A percentile compares a stretch with the other conserved stretches of the same genome.
Conservation (phyloP, 371 early-diverging fungal genomes). For the Apophysomyces trapeziformis region DNA sequence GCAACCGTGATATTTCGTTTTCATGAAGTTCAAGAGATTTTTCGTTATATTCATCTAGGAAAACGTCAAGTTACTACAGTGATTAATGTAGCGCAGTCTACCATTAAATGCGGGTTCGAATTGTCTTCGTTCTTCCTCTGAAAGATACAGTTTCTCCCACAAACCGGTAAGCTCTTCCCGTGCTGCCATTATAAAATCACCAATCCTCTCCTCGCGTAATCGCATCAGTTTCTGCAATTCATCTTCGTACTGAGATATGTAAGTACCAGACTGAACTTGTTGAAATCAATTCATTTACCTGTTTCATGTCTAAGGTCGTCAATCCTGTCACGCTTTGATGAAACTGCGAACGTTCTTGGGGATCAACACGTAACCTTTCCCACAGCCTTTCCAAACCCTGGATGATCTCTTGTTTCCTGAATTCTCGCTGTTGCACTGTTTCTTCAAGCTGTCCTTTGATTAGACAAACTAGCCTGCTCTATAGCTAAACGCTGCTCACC, state of each 20-base stretch:
- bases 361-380: constrained; percentile 37
- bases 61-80: background rate
- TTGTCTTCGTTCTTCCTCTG: constrained; percentile 29
- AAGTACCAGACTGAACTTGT: background rate
- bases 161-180: constrained; percentile 35
- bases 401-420: constrained; percentile 39
- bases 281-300: constrained; percentile 16
- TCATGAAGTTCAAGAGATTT: constrained; percentile 35
- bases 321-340: constrained; percentile 32
- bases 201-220: constrained; percentile 43
- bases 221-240: constrained; percentile 30
- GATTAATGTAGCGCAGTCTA: constrained; percentile 3
- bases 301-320: constrained; percentile 29
- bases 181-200: constrained; percentile 44
- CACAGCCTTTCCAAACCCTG: constrained; percentile 39
- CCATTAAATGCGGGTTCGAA: constrained; percentile 38
- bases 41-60: constrained; percentile 27
- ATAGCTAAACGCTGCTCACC: constrained; percentile 15
- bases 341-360: constrained; percentile 28
- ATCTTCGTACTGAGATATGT: constrained; percentile 29
- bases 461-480: background rate
- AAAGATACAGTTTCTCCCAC: constrained; percentile 51
- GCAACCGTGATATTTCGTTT: constrained; percentile 39
- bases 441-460: constrained; percentile 29
- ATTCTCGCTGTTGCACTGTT: constrained; percentile 35